Evolutionary conservation across 495 filamentous ascomycete species (phyloP).

Genomic region (Hypoxylon rickii): DNA sequence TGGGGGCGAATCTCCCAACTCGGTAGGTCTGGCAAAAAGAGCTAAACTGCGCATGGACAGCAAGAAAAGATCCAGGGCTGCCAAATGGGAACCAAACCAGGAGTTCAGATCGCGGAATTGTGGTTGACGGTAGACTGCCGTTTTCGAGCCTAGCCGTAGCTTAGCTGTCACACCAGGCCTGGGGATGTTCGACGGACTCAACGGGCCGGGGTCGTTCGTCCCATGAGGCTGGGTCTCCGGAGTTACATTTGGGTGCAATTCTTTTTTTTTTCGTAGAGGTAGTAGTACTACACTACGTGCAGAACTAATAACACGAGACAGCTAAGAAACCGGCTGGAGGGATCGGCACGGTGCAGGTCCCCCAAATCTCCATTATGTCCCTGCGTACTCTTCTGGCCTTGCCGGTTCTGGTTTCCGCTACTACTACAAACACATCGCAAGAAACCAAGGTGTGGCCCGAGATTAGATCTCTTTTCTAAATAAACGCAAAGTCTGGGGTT

Average conservation of each 20-base stretch:
- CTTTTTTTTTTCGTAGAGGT: not conserved
- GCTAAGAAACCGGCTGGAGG: not conserved
- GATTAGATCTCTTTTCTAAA: slow-evolving; percentile 1
- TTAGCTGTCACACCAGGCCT: slow-evolving; percentile 26
- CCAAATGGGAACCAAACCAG: too few species aligned
- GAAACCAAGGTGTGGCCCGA: not conserved
- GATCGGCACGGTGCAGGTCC: slow-evolving; percentile 14
- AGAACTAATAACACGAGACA: not conserved
- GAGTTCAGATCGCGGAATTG: slow-evolving; percentile 8
- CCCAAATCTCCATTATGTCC: slow-evolving; percentile 16
- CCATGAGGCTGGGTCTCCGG: slow-evolving; percentile 29
- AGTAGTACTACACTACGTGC: too few species aligned
- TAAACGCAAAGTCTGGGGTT: slow-evolving; percentile 15
- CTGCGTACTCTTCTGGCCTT: slow-evolving; percentile 4
- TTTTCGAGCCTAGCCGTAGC: slow-evolving; percentile 28
- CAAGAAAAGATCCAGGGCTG: not conserved
- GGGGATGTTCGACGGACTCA: slow-evolving; percentile 1
- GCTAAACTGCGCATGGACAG: slow-evolving; percentile 10
- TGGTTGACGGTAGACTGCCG: slow-evolving; percentile 19
- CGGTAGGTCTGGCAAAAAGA: slow-evolving; percentile 21
- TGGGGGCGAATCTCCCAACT: slow-evolving; percentile 20
- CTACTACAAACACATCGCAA: not conserved
- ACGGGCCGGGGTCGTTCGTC: slow-evolving; percentile 15
- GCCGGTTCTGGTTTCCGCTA: not conserved
- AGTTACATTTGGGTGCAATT: slow-evolving; percentile 16